Evolutionary conservation across 257 asterid species (phyloP).

Genomic region (Cynanchum wilfordii): DNA sequence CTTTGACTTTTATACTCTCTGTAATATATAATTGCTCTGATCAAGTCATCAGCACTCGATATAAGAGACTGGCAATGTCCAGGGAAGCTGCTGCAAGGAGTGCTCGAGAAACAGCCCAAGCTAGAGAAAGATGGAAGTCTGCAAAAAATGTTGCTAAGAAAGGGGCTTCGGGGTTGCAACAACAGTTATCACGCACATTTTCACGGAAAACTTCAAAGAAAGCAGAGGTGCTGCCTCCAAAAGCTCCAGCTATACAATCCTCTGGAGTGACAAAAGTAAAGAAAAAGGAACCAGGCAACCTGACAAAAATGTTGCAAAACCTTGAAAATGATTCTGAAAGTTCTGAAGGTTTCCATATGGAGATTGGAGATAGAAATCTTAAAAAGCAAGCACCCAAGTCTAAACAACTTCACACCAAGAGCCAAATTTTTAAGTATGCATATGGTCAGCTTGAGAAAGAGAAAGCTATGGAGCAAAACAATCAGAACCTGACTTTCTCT

Average conservation of each 20-base stretch:
- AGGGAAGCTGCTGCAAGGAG: conserved; percentile 87
- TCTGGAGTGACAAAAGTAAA: conserved; percentile 32
- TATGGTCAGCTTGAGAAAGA: conserved; percentile 93
- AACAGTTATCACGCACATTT: conserved; percentile 69
- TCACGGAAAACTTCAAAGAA: conserved; percentile 44
- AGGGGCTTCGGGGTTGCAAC: conserved; percentile 50
- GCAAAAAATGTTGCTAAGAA: conserved; percentile 70
- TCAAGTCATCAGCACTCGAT: conserved; percentile 76
- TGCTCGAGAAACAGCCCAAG: conserved; percentile 87
- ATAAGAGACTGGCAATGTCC: conserved; percentile 76
- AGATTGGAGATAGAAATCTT: conserved; percentile 61
- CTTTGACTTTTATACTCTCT: conserved; percentile 61
- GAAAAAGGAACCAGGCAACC: conserved; percentile 44
- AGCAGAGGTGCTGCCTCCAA: conserved; percentile 26
- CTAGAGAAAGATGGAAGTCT: conserved; percentile 78
- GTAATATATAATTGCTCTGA: conserved; percentile 86
- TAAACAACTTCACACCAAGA: conserved; percentile 66
- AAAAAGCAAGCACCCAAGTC: conserved; percentile 61
- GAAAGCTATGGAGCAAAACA: conserved; percentile 84
- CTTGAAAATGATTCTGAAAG: conserved; percentile 54
- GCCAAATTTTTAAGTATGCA: conserved; percentile 93
- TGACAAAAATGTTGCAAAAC: conserved; percentile 63
- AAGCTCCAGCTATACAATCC: conserved; percentile 35
- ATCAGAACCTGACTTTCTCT: conserved; percentile 74
- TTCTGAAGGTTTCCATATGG: conserved; percentile 53